Conservation (phyloP, 495 filamentous ascomycete species). For the Parathielavia hyrcaniae region DNA sequence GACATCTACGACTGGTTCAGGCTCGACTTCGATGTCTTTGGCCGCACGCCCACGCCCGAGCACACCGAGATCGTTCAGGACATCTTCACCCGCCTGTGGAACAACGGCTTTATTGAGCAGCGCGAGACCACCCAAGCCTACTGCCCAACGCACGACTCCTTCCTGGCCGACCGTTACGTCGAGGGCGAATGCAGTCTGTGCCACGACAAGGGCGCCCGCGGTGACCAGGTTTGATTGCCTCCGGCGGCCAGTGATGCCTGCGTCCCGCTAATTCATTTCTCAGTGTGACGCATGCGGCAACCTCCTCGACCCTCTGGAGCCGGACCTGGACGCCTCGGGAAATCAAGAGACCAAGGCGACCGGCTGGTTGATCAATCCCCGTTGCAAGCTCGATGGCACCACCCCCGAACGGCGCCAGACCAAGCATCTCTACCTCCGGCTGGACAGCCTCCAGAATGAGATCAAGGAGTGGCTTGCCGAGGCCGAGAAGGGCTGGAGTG, state of each 20-base stretch:
- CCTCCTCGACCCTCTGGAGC: constrained; percentile 69
- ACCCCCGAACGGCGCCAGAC: constrained; percentile 63
- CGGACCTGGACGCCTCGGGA: constrained; percentile 20
- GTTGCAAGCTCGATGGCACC: constrained; percentile 78
- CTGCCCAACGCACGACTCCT: constrained; percentile 75
- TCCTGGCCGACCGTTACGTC: constrained; percentile 89
- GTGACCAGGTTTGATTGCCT: constrained; percentile 35
- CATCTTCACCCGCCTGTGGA: constrained; percentile 70
- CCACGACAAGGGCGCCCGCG: constrained; percentile 72
- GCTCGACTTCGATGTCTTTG: constrained; percentile 78
- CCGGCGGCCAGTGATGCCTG: background rate
- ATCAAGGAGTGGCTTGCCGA: constrained; percentile 64
- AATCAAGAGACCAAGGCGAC: constrained; percentile 25
- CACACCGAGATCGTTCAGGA: constrained; percentile 83
- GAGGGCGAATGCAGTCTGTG: constrained; percentile 76
- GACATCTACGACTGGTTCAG: constrained; percentile 80
- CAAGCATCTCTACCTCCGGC: constrained; percentile 61
- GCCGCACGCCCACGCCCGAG: constrained; percentile 69
- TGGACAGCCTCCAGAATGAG: constrained; percentile 71
- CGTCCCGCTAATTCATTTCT: background rate
- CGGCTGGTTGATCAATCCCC: constrained; percentile 45
- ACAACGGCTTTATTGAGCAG: constrained; percentile 78
- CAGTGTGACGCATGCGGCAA: constrained; percentile 81
- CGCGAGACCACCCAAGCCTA: constrained; percentile 70
- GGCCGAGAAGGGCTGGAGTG: constrained; percentile 57